Base-by-base conservation (phyloP, 2,329 filamentous ascomycete genomes). In the Fusarium sp. region DNA sequence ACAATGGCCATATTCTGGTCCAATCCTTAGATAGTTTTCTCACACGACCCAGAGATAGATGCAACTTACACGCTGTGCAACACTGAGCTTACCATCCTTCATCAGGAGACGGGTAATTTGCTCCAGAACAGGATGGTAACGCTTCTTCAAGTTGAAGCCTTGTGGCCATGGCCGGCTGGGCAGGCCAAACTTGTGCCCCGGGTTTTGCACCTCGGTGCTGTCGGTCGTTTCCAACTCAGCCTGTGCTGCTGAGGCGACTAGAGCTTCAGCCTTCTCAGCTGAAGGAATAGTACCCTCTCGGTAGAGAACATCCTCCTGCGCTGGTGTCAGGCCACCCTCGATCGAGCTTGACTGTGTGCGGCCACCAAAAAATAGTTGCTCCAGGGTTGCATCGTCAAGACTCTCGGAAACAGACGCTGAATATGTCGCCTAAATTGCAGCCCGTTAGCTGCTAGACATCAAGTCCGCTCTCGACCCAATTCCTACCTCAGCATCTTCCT, bases 101-200 rank as follows among this genome's bases (percentile, higher is more conserved):
- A 98, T 99, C 63, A 99, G 78, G 67, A 97, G 82, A 73, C 93
- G 93, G 15, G 93, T 97, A 69, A 98, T 83, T 79, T 97, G 95
- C 65, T 89, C 82, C 43, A 98, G 81, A 8, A 97, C 83, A 2
- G 91, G 87, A 72, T 97, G 90, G 73, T 98, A 96, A 70, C 95
- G 87, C 73, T 91, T 82, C 76, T 93, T 90, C 69, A 94, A 78
- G 76, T 77, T 91, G 83, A 72, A 81, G 27, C 79, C 70, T 49
- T 84, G 82, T 9, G 88, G 84, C 48, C 93, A 80, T 7, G 89
- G 87, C 52, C 88, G 78, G 32, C 81, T 79, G 1, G 93, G 93
- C 61, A 92, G 78, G 4, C 85, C 86, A 71, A 92, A 97, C 72
- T 94, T 96, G 73, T 91, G 82, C n/a, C 91, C 90, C 13, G 80